A percentile compares a stretch with the other conserved stretches of the same genome.
Evolutionary conservation across 306 rosid species (phyloP).

Genomic region (Geum urbanum): DNA sequence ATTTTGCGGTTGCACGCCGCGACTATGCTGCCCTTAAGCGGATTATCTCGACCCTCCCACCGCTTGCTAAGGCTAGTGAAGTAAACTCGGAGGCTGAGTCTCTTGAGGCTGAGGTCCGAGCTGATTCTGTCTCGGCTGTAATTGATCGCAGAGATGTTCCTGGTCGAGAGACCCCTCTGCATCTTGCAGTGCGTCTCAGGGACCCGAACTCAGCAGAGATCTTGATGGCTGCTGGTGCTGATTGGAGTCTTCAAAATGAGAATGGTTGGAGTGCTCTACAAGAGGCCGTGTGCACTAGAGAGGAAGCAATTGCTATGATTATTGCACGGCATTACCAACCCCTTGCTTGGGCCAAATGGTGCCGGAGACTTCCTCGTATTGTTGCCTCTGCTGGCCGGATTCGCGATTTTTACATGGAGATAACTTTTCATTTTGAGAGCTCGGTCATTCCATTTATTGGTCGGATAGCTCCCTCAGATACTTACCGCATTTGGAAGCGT

Average conservation of each 20-base stretch:
- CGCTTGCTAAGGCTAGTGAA: constrained; percentile 79
- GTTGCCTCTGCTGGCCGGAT: constrained; percentile 85
- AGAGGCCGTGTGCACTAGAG: constrained; percentile 92
- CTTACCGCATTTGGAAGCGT: constrained; percentile 98
- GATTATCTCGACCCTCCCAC: constrained; percentile 62
- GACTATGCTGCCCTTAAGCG: constrained; percentile 66
- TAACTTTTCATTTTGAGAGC: constrained; percentile 96
- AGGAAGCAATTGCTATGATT: constrained; percentile 86
- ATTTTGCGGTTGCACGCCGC: constrained; percentile 71
- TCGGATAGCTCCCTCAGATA: constrained; percentile 94
- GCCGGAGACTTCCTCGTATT: constrained; percentile 95
- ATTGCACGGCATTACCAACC: constrained; percentile 91
- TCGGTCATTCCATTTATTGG: constrained; percentile 96
- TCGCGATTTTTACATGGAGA: constrained; percentile 99
- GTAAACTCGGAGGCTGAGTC: constrained; percentile 75
- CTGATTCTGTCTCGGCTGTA: constrained; percentile 68
- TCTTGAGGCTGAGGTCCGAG: constrained; percentile 70
- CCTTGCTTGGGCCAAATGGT: constrained; percentile 99
- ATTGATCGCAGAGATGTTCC: constrained; percentile 93
- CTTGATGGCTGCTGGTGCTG: constrained; percentile 96
- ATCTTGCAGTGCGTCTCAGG: constrained; percentile 89
- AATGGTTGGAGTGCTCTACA: constrained; percentile 99
- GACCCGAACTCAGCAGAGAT: constrained; percentile 80
- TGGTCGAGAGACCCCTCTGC: constrained; percentile 96
- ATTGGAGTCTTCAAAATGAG: constrained; percentile 96